phyloP scores from a whole-genome alignment of 1,284 basidiomycete species.

The Apiotrichum veenhuisii region DNA sequence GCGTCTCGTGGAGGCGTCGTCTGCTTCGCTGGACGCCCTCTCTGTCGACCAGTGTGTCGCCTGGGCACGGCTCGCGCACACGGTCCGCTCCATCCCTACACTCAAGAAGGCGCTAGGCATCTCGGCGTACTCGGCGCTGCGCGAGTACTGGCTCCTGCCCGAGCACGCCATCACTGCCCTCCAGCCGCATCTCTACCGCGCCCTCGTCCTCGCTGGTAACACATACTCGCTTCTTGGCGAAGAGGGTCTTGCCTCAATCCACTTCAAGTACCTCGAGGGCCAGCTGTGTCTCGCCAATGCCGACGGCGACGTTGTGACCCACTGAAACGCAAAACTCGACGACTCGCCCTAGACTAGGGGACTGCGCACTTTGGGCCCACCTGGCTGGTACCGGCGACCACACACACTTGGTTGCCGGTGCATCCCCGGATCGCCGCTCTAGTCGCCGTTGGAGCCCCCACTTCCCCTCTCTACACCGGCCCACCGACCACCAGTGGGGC shows the following conservation, averaged over 20 bases:
- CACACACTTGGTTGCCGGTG: too few species aligned
- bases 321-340: too few species aligned
- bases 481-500: too few species aligned
- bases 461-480: too few species aligned
- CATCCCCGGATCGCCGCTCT: too few species aligned
- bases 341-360: too few species aligned
- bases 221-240: conserved; percentile 1
- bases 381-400: too few species aligned
- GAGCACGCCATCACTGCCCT: neutral
- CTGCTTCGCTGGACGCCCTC: neutral
- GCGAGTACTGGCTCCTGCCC: conserved; percentile 1
- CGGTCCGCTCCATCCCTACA: neutral
- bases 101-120: neutral
- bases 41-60: neutral
- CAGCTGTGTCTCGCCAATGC: conserved; percentile 1
- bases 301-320: neutral
- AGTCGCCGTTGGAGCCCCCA: too few species aligned
- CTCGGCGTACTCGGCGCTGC: neutral
- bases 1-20: neutral
- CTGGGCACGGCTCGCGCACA: conserved; percentile 1
- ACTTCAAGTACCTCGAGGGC: conserved; percentile 3
- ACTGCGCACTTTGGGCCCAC: too few species aligned
- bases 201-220: conserved; percentile 1
- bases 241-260: neutral
- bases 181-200: conserved; percentile 1